These are phyloP conservation scores for Anthracocystis walkeri DNA, from an alignment of 1,284 basidiomycete genomes.

Conservation along the genomic window DNA sequence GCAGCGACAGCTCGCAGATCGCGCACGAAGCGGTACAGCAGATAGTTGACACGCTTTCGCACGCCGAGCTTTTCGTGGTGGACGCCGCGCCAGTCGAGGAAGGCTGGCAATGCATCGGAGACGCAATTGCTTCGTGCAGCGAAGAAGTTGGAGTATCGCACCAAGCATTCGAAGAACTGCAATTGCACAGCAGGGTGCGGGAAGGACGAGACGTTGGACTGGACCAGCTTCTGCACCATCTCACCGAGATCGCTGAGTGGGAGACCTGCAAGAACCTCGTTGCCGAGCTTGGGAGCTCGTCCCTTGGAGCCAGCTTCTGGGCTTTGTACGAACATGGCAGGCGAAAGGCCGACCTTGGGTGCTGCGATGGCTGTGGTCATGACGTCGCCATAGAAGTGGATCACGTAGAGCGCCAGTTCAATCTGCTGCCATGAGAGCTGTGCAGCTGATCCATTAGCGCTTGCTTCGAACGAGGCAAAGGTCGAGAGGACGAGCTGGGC, in stretches of 20 bases:
- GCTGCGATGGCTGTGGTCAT: slow-evolving; percentile 59
- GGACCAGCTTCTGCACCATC: slow-evolving; percentile 84
- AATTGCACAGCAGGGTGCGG: slow-evolving; percentile 89
- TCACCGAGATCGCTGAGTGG: slow-evolving; percentile 91
- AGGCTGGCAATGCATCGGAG: slow-evolving; percentile 79
- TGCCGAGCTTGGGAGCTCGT: slow-evolving; percentile 54
- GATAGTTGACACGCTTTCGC: slow-evolving; percentile 86
- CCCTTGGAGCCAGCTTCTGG: slow-evolving; percentile 56
- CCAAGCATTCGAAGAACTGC: slow-evolving; percentile 92
- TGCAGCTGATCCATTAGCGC: slow-evolving; percentile 70
- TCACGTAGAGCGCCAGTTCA: slow-evolving; percentile 89
- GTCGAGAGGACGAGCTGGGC: slow-evolving; percentile 80
- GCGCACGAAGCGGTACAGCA: slow-evolving; percentile 92
- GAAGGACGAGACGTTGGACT: slow-evolving; percentile 84
- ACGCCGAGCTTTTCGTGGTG: slow-evolving; percentile 82
- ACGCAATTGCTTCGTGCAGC: slow-evolving; percentile 83
- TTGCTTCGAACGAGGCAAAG: slow-evolving; percentile 76
- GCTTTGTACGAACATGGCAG: slow-evolving; percentile 63
- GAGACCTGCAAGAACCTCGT: slow-evolving; percentile 67
- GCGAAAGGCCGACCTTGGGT: slow-evolving; percentile 63
- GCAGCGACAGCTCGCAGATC: slow-evolving; percentile 78
- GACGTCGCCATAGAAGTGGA: slow-evolving; percentile 89
- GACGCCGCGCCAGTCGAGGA: slow-evolving; percentile 89
- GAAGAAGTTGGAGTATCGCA: slow-evolving; percentile 96
- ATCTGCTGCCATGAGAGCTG: slow-evolving; percentile 89